phyloP scores from a whole-genome alignment of 192 early-diverging fungal genomes.

The Umbelopsis ramanniana region DNA sequence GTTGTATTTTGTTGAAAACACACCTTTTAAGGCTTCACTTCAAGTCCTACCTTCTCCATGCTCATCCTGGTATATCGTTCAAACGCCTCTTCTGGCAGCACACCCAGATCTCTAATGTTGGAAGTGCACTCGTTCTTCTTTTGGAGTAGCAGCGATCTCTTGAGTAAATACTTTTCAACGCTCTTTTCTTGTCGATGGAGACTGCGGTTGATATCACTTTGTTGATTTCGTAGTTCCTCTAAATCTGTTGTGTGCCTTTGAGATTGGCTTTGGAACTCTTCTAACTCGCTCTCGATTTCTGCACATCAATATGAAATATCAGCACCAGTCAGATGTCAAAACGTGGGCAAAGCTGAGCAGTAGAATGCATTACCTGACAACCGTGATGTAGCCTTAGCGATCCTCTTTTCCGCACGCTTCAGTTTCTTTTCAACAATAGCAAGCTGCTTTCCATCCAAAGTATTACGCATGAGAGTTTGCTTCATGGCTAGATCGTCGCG shows the following conservation, averaged over 20 bases:
- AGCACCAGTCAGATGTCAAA: not conserved
- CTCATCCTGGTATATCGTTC: slow-evolving; percentile 60
- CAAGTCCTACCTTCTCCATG: slow-evolving; percentile 50
- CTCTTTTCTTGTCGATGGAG: slow-evolving; percentile 62
- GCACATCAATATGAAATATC: not conserved
- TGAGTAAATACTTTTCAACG: slow-evolving; percentile 77
- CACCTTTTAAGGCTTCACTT: not conserved
- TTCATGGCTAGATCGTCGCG: slow-evolving; percentile 70
- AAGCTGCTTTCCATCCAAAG: slow-evolving; percentile 34
- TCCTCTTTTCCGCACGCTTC: slow-evolving; percentile 25
- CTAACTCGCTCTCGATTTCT: slow-evolving; percentile 33
- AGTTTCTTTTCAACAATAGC: slow-evolving; percentile 12
- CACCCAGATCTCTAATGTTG: slow-evolving; percentile 93
- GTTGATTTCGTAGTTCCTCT: slow-evolving; percentile 40
- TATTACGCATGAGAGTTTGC: slow-evolving; percentile 54
- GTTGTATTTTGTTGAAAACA: slow-evolving; percentile 14
- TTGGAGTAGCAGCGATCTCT: slow-evolving; percentile 70
- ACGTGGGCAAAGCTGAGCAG: too few species aligned
- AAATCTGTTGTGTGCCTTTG: slow-evolving; percentile 8
- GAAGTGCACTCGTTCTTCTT: slow-evolving; percentile 87
- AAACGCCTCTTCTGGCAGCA: slow-evolving; percentile 92
- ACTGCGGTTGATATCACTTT: slow-evolving; percentile 48
- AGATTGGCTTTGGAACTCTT: slow-evolving; percentile 6
- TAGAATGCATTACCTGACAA: slow-evolving; percentile 41
- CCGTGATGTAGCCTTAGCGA: slow-evolving; percentile 41